phyloP scores from a whole-genome alignment of 106 monocot species.

The Dendrobium chrysotoxum region DNA sequence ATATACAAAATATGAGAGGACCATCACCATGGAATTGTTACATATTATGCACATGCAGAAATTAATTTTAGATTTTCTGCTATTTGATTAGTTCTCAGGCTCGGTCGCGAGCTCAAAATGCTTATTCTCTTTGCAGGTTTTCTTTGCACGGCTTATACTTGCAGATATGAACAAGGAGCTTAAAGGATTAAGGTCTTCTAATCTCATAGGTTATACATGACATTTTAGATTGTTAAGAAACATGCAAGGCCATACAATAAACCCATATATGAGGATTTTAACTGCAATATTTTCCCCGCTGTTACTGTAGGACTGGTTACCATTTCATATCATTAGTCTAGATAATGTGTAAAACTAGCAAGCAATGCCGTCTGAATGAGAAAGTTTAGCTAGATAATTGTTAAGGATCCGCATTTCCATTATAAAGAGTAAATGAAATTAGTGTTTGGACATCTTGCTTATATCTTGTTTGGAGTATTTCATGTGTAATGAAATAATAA shows the following conservation, averaged over 20 bases:
- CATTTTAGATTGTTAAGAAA: constrained; percentile 1
- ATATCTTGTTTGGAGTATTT: neutral
- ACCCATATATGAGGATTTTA: neutral
- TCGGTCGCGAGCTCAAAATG: constrained; percentile 7
- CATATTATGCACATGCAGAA: neutral
- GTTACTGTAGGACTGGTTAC: neutral
- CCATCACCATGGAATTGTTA: neutral
- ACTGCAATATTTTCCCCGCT: neutral
- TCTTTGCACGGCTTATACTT: constrained; percentile 95
- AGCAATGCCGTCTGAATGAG: neutral
- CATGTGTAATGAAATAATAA: neutral
- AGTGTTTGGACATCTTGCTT: neutral
- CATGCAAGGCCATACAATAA: neutral
- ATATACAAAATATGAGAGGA: neutral
- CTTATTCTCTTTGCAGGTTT: constrained; percentile 55
- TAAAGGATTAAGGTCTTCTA: constrained; percentile 82
- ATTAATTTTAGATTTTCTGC: neutral
- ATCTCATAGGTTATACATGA: constrained; percentile 12
- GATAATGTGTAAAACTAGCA: neutral
- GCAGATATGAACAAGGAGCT: constrained; percentile 96
- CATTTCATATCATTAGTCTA: neutral
- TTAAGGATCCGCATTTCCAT: neutral
- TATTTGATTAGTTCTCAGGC: constrained; percentile 1
- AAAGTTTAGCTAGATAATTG: neutral
- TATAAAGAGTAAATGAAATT: neutral